These are phyloP conservation scores for Liriodendron chinense DNA, from an alignment of 164 flowering plant species.

Conservation along the genomic window DNA sequence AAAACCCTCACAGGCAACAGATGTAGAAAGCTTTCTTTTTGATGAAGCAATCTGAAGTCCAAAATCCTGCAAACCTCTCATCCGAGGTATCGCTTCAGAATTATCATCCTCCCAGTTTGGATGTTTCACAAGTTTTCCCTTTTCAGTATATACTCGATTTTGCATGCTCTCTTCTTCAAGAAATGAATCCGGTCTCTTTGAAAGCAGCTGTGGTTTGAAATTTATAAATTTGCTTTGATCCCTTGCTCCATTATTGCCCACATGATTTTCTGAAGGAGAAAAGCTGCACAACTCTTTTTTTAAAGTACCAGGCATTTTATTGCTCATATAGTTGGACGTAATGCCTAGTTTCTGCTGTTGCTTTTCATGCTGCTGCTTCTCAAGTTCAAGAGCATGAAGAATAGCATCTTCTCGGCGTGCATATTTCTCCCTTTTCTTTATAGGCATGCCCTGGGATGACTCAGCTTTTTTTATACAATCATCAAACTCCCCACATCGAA, in stretches of 20 bases:
- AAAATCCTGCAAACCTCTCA: conserved; percentile 80
- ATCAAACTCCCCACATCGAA: conserved; percentile 97
- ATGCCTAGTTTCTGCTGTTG: conserved; percentile 47
- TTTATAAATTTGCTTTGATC: conserved; percentile 31
- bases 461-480: conserved; percentile 92
- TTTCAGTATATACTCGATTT: conserved; percentile 8
- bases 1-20: conserved; percentile 31
- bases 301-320: conserved; percentile 28
- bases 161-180: conserved; percentile 27
- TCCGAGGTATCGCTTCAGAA: conserved; percentile 47
- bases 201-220: conserved; percentile 28
- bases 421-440: conserved; percentile 92
- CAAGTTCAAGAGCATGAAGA: conserved; percentile 98
- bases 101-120: conserved; percentile 43
- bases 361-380: conserved; percentile 54
- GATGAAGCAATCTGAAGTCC: conserved; percentile 53
- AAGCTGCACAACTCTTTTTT: conserved; percentile 25
- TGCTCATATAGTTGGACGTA: conserved; percentile 29
- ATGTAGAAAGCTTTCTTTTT: conserved; percentile 34
- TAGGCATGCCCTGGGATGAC: conserved; percentile 65
- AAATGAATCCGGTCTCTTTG: conserved; percentile 24
- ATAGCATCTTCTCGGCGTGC: conserved; percentile 99
- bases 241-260: conserved; percentile 19
- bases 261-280: conserved; percentile 28
- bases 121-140: conserved; percentile 32